Conservation (phyloP, 2,329 filamentous ascomycete genomes). For the Aspergillus sp. region DNA sequence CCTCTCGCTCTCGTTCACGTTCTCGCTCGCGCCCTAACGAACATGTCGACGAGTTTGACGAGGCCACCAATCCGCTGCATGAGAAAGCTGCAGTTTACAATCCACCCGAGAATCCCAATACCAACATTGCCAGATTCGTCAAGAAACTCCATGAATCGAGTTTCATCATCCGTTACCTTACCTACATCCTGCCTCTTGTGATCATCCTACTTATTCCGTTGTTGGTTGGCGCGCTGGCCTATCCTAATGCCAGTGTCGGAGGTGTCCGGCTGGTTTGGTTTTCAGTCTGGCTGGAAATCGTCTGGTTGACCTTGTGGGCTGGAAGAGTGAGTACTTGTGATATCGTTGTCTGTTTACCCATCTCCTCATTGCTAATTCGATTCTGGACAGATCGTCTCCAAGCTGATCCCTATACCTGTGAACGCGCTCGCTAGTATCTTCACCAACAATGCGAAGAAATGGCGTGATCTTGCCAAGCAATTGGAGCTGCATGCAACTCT, state of each 20-base stretch:
- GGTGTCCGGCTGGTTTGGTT: slow-evolving; percentile 86
- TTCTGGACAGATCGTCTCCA: slow-evolving; percentile 57
- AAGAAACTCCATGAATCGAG: slow-evolving; percentile 67
- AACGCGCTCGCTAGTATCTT: slow-evolving; percentile 70
- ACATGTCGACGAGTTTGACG: slow-evolving; percentile 66
- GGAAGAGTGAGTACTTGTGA: slow-evolving; percentile 51
- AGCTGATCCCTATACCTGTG: slow-evolving; percentile 64
- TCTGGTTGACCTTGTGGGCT: slow-evolving; percentile 90
- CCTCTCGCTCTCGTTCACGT: slow-evolving; percentile 56
- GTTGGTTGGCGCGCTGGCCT: slow-evolving; percentile 64
- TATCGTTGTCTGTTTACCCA: background rate
- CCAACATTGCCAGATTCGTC: slow-evolving; percentile 63
- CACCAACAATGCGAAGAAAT: slow-evolving; percentile 88
- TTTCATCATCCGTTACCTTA: slow-evolving; percentile 68
- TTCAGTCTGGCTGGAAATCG: slow-evolving; percentile 88
- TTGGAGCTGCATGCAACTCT: slow-evolving; percentile 82
- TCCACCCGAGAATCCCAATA: slow-evolving; percentile 64
- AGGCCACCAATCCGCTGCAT: slow-evolving; percentile 68
- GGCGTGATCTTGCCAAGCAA: slow-evolving; percentile 83
- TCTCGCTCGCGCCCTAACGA: slow-evolving; percentile 58
- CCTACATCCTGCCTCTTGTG: slow-evolving; percentile 68
- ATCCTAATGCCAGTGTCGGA: slow-evolving; percentile 64
- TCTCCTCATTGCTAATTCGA: background rate
- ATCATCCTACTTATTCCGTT: slow-evolving; percentile 68
- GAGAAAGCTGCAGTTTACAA: slow-evolving; percentile 67